These are phyloP conservation scores for Pseudozyma thailandica DNA, from an alignment of 1,284 basidiomycete species.

Conservation along the genomic window DNA sequence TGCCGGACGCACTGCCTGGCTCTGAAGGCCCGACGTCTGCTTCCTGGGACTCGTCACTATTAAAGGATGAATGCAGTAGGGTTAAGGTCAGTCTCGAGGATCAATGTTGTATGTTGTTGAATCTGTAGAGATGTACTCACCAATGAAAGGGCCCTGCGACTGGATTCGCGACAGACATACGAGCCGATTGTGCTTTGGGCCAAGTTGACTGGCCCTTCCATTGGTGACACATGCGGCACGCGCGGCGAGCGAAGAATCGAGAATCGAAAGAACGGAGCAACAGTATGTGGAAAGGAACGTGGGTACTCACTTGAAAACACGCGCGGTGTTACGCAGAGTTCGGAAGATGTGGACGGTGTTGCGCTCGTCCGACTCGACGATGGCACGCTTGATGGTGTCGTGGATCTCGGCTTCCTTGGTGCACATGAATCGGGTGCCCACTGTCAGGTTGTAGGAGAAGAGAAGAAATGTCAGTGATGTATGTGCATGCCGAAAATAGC, in stretches of 20 bases:
- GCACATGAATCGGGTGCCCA: constrained; percentile 87
- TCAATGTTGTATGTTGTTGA: neutral
- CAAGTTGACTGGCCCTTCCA: constrained; percentile 21
- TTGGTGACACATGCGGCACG: constrained; percentile 6
- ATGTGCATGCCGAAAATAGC: neutral
- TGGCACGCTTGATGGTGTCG: constrained; percentile 87
- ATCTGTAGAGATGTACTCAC: constrained; percentile 13
- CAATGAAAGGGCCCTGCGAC: constrained; percentile 32
- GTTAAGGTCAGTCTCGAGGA: neutral
- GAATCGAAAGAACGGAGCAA: neutral
- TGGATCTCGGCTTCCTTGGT: constrained; percentile 79
- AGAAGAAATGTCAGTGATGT: neutral
- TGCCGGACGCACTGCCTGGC: neutral
- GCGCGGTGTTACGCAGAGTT: constrained; percentile 80
- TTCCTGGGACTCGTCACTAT: constrained; percentile 22
- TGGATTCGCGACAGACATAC: neutral
- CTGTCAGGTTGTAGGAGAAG: constrained; percentile 5
- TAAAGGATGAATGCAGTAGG: neutral
- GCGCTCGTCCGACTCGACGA: constrained; percentile 82
- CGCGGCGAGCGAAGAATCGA: neutral
- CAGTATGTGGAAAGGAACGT: neutral
- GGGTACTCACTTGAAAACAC: constrained; percentile 77
- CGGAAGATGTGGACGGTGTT: constrained; percentile 89
- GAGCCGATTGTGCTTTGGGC: neutral
- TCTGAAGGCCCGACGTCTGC: constrained; percentile 7